Evolutionary conservation across 108 stramenopile genomes (phyloP).

Genomic region (Stephanodiscus triporus): DNA sequence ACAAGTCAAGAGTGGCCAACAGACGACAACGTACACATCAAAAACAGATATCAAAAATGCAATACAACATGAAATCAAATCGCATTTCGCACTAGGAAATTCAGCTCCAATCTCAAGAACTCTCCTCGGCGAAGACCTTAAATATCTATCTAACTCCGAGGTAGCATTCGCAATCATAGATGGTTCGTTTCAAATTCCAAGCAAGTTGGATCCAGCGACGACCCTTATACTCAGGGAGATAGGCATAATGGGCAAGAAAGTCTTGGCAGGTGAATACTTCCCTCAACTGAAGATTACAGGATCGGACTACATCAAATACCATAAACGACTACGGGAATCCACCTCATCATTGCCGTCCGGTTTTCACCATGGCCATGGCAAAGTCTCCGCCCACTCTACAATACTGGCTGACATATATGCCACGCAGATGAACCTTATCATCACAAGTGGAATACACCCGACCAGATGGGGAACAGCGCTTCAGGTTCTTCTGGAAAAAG

Average conservation of each 20-base stretch:
- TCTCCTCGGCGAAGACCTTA: neutral
- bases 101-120: neutral
- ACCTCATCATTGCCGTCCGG: neutral
- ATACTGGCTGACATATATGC: neutral
- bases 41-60: neutral
- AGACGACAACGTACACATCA: neutral
- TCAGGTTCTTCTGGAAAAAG: conserved; percentile 9
- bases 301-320: neutral
- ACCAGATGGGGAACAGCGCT: neutral
- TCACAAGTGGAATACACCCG: neutral
- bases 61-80: neutral
- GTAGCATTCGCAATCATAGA: neutral
- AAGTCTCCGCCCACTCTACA: neutral
- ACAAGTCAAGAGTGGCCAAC: neutral
- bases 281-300: neutral
- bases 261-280: neutral
- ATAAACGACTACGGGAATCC: neutral
- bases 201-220: neutral
- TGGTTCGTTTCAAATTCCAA: neutral
- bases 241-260: neutral
- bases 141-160: neutral
- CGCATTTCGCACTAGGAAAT: neutral
- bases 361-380: neutral
- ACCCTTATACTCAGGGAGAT: neutral
- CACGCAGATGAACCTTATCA: neutral